Base-by-base conservation (phyloP, 129 eudicot genomes). In the Ambrosia artemisiifolia region DNA sequence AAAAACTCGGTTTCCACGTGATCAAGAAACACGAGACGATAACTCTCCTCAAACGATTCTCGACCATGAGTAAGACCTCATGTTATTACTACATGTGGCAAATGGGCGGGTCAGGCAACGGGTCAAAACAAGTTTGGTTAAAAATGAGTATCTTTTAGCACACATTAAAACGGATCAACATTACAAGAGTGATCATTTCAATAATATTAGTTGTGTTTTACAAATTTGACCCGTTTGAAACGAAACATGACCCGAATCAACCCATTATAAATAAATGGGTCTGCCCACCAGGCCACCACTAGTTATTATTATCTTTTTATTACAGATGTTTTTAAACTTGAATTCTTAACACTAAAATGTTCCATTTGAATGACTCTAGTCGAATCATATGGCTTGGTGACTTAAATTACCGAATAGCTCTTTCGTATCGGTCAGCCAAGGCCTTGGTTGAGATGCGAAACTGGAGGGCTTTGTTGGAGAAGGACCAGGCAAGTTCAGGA, bases 381-480 rank as follows among this genome's bases (percentile, higher is more conserved):
- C 98, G 96, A 54, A 67, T 94, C 54, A 83, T 94, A 82, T 94
- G 98, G 98, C 95, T 94, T 48, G 98, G 98, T 61, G 98, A 94
- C 87, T 77, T 94, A 80, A 94, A 94, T 65, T 94, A 94, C 72
- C 89, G 98, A 73, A 86, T 94, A 14, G 86, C 98, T 28, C 85
- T 94, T 16, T 76, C 95, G 9, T 86, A 90, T 73, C 92, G 96
- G 18, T 70, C 63, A 70, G 96, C 96, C 57, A 94, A 94, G 84
- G 86, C 96, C 67, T 88, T 94, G 54, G 89, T 94, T 18, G 96
- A 94, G 84, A 87, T 85, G 98, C 92, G 80, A 51, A 86, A 90
- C 74, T 94, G 98, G 98, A 84, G 83, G 79, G 95, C 88, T 48
- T 79, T 94, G 82, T 63, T 94, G 75, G 87, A 85, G 82, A 90